These are phyloP conservation scores for Hemisphaericaspora subhashii DNA, from an alignment of 1,139 yeast genomes.

Conservation along the genomic window DNA sequence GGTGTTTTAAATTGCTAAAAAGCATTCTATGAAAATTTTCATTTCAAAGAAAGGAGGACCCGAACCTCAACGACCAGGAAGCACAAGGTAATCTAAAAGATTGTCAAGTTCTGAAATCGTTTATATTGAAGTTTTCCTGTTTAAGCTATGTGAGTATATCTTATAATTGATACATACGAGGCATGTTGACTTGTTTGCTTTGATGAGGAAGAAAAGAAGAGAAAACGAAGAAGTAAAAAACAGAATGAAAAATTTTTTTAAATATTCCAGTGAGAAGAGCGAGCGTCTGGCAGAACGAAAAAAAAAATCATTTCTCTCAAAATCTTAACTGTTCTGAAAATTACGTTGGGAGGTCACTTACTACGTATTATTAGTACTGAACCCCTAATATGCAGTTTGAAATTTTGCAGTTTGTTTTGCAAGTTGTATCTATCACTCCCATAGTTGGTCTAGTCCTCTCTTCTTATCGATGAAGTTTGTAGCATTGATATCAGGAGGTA, in stretches of 20 bases:
- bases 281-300: background rate
- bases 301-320: background rate
- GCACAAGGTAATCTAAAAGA: conserved; percentile 9
- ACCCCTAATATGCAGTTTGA: conserved; percentile 1
- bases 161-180: conserved; percentile 46
- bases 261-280: background rate
- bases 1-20: conserved; percentile 9
- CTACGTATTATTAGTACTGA: conserved; percentile 3
- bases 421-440: no score
- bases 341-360: background rate
- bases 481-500: conserved; percentile 92
- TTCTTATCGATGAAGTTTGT: conserved; percentile 70
- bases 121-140: conserved; percentile 9
- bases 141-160: conserved; percentile 10
- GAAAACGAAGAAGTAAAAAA: conserved; percentile 5
- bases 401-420: background rate
- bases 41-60: conserved; percentile 56
- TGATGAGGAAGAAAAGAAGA: conserved; percentile 16
- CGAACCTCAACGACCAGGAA: conserved; percentile 54
- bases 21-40: conserved; percentile 23
- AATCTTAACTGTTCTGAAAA: background rate
- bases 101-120: conserved; percentile 16
- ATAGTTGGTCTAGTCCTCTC: background rate
- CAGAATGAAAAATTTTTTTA: conserved; percentile 14
- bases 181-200: conserved; percentile 38